phyloP scores from a whole-genome alignment of 2,329 filamentous ascomycete genomes.

The Ophiostoma ips region DNA sequence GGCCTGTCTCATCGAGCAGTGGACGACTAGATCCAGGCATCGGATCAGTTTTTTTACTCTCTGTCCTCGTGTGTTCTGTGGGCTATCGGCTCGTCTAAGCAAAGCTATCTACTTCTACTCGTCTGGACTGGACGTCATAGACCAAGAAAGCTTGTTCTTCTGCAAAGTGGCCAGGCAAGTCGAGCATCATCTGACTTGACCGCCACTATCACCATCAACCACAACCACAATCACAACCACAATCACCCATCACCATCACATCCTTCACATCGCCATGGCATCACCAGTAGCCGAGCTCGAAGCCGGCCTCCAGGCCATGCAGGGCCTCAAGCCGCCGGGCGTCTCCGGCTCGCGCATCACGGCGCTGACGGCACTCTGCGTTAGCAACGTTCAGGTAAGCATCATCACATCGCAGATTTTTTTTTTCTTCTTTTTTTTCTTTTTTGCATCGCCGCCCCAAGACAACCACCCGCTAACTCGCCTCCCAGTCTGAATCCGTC shows the following conservation, averaged over 20 bases:
- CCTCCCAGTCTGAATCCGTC: conserved; percentile 71
- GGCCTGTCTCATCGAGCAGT: background rate
- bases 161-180: no score
- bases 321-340: conserved; percentile 79
- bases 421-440: no score
- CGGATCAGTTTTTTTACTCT: background rate
- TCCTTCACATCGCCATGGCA: conserved; percentile 37
- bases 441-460: background rate
- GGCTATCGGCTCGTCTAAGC: no score
- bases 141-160: no score
- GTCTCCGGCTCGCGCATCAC: conserved; percentile 88
- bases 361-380: conserved; percentile 74
- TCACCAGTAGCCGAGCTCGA: conserved; percentile 86
- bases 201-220: background rate
- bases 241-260: background rate
- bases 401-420: background rate
- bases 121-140: no score
- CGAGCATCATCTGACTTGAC: background rate
- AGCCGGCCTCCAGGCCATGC: conserved; percentile 79
- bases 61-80: background rate
- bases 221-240: background rate
- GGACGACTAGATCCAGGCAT: background rate
- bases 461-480: conserved; percentile 1
- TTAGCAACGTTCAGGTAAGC: conserved; percentile 76
- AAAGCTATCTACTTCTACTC: no score